phyloP scores from a whole-genome alignment of 148 eudicot species.

The Rhododendron ferrugineum region DNA sequence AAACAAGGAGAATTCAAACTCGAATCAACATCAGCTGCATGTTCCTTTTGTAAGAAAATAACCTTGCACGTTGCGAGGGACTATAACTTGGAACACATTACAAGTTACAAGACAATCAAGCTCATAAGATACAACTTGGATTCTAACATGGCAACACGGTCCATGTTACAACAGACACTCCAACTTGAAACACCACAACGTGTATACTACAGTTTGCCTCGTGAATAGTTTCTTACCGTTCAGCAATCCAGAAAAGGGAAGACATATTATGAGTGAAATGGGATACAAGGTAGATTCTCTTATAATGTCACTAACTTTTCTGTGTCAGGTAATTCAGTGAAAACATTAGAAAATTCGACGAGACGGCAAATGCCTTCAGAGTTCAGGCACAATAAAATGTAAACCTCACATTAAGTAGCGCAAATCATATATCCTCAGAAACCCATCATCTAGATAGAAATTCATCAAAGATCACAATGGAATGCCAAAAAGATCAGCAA shows the following conservation, averaged over 20 bases:
- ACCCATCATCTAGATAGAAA: background rate
- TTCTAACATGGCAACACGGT: background rate
- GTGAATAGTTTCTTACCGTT: background rate
- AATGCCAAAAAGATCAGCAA: background rate
- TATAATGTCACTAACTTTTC: background rate
- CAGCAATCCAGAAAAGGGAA: background rate
- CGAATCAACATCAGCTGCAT: background rate
- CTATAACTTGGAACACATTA: background rate
- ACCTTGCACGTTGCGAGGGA: background rate
- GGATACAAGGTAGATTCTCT: background rate
- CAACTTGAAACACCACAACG: background rate
- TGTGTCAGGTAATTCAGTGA: background rate
- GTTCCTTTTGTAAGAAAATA: background rate
- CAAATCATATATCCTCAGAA: background rate
- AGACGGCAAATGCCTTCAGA: background rate
- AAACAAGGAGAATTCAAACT: background rate
- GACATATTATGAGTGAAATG: background rate
- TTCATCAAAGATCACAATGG: background rate
- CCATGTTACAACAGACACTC: background rate
- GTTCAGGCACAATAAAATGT: background rate
- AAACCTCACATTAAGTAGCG: background rate
- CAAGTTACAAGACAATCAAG: background rate
- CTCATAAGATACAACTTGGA: background rate
- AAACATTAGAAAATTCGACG: background rate
- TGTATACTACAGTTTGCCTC: background rate